Conservation (phyloP, 2,329 filamentous ascomycete genomes). For the Diaporthe ilicicola region DNA sequence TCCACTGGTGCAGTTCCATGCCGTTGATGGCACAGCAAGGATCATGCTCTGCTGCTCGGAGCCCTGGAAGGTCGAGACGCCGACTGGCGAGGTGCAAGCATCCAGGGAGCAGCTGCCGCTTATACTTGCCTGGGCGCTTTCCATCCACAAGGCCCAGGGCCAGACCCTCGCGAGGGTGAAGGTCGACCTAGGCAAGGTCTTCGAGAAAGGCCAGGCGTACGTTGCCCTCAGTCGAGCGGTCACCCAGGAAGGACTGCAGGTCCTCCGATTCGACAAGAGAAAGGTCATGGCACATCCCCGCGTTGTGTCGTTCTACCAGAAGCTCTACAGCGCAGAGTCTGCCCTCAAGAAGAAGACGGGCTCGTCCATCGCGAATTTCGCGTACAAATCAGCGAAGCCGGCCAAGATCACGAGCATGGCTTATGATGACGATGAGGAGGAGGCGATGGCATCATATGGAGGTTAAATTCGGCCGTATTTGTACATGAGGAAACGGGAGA, state of each 20-base stretch:
- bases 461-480: background rate
- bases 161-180: slow-evolving; percentile 94
- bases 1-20: slow-evolving; percentile 85
- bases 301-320: slow-evolving; percentile 86
- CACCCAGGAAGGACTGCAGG: slow-evolving; percentile 85
- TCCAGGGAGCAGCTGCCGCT: slow-evolving; percentile 84
- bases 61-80: slow-evolving; percentile 96
- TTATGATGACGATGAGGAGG: slow-evolving; percentile 29
- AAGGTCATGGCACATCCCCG: slow-evolving; percentile 95
- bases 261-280: slow-evolving; percentile 84
- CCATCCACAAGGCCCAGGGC: slow-evolving; percentile 97
- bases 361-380: slow-evolving; percentile 50
- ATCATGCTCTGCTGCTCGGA: slow-evolving; percentile 86
- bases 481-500: background rate
- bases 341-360: slow-evolving; percentile 43
- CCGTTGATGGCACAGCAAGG: slow-evolving; percentile 79
- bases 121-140: slow-evolving; percentile 95
- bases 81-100: slow-evolving; percentile 91
- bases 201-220: slow-evolving; percentile 98
- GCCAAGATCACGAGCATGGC: slow-evolving; percentile 35
- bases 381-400: slow-evolving; percentile 43
- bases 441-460: slow-evolving; percentile 30
- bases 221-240: slow-evolving; percentile 95
- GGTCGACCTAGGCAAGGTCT: slow-evolving; percentile 89
- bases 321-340: slow-evolving; percentile 76